Evolutionary conservation across 345 rosid species (phyloP).

Genomic region (Corchorus capsularis): DNA sequence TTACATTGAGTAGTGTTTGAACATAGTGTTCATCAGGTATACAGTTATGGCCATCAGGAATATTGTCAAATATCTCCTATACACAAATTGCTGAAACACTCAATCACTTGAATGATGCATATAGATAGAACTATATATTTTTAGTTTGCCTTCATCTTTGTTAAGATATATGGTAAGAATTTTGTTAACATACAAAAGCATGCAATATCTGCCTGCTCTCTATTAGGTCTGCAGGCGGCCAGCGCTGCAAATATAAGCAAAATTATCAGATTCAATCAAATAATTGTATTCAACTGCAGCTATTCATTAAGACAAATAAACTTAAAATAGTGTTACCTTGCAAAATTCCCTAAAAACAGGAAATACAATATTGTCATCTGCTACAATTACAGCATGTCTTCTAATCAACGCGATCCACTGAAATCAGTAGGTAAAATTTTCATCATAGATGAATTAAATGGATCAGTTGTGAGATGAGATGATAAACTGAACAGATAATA

Average conservation of each 20-base stretch:
- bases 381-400: constrained; percentile 49
- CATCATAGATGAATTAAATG: background rate
- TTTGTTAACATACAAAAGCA: background rate
- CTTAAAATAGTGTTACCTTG: constrained; percentile 36
- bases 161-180: background rate
- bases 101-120: background rate
- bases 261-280: background rate
- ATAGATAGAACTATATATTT: too few species aligned
- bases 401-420: constrained; percentile 67
- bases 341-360: constrained; percentile 48
- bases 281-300: background rate
- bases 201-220: background rate
- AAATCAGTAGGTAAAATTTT: background rate
- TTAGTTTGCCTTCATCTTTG: background rate
- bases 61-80: constrained; percentile 38
- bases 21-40: constrained; percentile 69
- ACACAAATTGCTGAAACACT: background rate
- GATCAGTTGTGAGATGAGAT: background rate
- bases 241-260: background rate
- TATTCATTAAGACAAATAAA: background rate
- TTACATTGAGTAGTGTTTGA: constrained; percentile 57
- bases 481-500: background rate
- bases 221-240: background rate
- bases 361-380: constrained; percentile 43
- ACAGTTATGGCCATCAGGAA: constrained; percentile 53